These are phyloP conservation scores for Sphaceloma murrayae DNA, from an alignment of 2,329 filamentous ascomycete species.

Conservation along the genomic window DNA sequence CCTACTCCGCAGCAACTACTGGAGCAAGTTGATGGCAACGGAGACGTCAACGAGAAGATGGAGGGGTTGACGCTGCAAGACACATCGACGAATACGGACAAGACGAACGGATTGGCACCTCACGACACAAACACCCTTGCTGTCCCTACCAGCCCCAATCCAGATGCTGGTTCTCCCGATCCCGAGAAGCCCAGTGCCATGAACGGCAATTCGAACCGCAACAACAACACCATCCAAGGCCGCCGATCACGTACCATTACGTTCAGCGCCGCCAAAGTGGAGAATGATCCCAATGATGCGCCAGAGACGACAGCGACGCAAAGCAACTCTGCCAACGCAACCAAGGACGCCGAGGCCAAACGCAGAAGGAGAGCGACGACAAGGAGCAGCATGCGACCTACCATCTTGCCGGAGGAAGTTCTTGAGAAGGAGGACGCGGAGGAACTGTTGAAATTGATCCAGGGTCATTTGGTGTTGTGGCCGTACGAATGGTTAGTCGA, in stretches of 20 bases:
- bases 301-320: constrained; percentile 27
- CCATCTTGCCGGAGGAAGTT: constrained; percentile 60
- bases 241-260: constrained; percentile 27
- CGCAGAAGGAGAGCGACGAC: constrained; percentile 61
- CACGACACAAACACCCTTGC: constrained; percentile 7
- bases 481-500: constrained; percentile 73
- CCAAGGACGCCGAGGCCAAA: constrained; percentile 36
- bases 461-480: constrained; percentile 83
- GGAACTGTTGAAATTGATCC: constrained; percentile 67
- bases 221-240: constrained; percentile 16
- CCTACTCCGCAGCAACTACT: constrained; percentile 19
- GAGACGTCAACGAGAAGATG: constrained; percentile 23
- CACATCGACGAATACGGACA: constrained; percentile 4
- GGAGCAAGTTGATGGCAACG: constrained; percentile 10
- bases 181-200: constrained; percentile 23
- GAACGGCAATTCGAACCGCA: constrained; percentile 19
- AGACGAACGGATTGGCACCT: constrained; percentile 1
- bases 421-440: constrained; percentile 68
- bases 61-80: background rate
- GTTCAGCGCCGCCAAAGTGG: constrained; percentile 20
- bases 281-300: constrained; percentile 20
- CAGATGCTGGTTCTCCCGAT: background rate
- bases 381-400: constrained; percentile 53
- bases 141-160: background rate
- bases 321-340: constrained; percentile 20